Percentiles rank a stretch among this genome's conserved stretches.
phyloP scores from a whole-genome alignment of 1,284 basidiomycete genomes.

The Cryptococcus amylolentus region DNA sequence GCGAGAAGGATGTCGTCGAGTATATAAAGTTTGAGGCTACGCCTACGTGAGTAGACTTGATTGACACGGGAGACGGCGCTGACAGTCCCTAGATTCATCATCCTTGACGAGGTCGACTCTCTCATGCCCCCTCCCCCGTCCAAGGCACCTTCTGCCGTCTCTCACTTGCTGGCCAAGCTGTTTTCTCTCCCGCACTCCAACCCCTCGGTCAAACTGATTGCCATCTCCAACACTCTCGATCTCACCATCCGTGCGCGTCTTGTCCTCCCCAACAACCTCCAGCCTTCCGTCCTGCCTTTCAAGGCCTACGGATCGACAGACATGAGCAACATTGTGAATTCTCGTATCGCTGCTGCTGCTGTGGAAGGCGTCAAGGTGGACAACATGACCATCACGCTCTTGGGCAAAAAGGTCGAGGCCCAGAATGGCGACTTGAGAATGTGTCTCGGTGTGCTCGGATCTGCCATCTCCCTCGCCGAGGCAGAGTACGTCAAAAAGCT shows the following conservation, averaged over 20 bases:
- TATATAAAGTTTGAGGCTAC: conserved; percentile 12
- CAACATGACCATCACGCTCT: conserved; percentile 41
- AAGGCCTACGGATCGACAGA: conserved; percentile 40
- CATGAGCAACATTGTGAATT: conserved; percentile 40
- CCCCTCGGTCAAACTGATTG: conserved; percentile 36
- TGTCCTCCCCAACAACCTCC: conserved; percentile 30
- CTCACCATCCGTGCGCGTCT: conserved; percentile 44
- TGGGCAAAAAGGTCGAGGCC: conserved; percentile 47
- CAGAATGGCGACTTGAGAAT: conserved; percentile 49
- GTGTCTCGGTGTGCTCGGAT: conserved; percentile 43
- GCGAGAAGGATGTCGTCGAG: conserved; percentile 25
- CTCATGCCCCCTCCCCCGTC: conserved; percentile 39
- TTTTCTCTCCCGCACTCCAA: conserved; percentile 38
- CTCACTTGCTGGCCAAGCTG: conserved; percentile 41
- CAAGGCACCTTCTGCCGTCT: conserved; percentile 26
- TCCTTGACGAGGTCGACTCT: conserved; percentile 49
- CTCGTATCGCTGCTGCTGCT: conserved; percentile 27
- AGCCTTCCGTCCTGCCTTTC: conserved; percentile 42
- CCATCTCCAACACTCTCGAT: conserved; percentile 49
- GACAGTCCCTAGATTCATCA: conserved; percentile 26
- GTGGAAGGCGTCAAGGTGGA: conserved; percentile 35
- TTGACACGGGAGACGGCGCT: not conserved
- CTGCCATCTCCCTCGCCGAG: conserved; percentile 42
- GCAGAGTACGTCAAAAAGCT: conserved; percentile 42
- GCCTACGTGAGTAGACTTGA: conserved; percentile 17